Base-by-base conservation (phyloP, 352 stramenopile species). In the Thraustotheca clavata region DNA sequence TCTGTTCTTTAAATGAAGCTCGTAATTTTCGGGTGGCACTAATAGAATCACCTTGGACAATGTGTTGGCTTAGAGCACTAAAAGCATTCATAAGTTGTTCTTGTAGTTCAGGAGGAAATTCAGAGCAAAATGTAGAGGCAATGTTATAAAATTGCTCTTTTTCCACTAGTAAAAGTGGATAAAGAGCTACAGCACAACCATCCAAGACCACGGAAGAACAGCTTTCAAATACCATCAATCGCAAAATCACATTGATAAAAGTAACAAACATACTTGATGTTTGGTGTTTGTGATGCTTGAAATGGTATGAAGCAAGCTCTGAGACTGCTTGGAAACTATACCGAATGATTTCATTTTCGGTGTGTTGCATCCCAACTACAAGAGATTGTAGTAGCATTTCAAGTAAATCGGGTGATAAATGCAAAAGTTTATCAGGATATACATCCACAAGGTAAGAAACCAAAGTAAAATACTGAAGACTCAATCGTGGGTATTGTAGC, bases 391-490 rank as follows among this genome's bases (percentile, higher is more conserved):
- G 62, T 24, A 94, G 66, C 77, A 89, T 86, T 24, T 73, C 73
- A 52, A 94, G 88, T n/a, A 92, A 71, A 2, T 73, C 66, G 14
- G 71, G 73, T n/a, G 81, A 70, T 16, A 94, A 73, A 4, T 69
- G 62, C 31, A 78, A 69, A 32, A 94, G 73, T 69, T 92, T 91
- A 33, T 90, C 77, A 11, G 83, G 80, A 65, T 94, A 91, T 20
- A 92, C 81, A 69, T 94, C 85, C 24, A 94, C 76, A 78, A 94
- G 89, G 62, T 86, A 91, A 20, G 80, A 86, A 31, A 96, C 77
- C 50, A 96, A 71, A 27, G 82, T 91, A 63, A 96, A 96, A 55
- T 94, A 96, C 63, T 94, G 86, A 52, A 90, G 87, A 69, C 80
- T 90, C 66, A 96, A 71, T 27, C 69, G 80, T 8, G 86, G 85